A percentile compares a stretch with the other conserved stretches of the same genome.
phyloP scores from a whole-genome alignment of 2,329 filamentous ascomycete genomes.

The Talaromyces sp. region DNA sequence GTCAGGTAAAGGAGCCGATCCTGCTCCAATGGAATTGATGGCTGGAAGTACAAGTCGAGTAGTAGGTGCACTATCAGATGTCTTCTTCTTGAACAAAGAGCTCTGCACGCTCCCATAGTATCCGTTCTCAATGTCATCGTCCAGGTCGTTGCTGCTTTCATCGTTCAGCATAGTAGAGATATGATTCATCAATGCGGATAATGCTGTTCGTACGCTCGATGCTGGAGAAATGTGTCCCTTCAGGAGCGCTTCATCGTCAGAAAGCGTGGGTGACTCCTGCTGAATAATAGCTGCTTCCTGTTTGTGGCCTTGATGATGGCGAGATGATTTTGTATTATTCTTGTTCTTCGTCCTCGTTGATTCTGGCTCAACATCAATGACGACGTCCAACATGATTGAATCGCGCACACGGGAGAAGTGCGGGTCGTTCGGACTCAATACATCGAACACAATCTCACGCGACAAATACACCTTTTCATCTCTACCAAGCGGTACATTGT shows the following conservation, averaged over 20 bases:
- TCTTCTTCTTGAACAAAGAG: constrained; percentile 10
- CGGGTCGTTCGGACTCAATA: constrained; percentile 66
- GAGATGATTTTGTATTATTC: constrained; percentile 33
- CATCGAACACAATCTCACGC: constrained; percentile 70
- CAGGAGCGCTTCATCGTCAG: constrained; percentile 27
- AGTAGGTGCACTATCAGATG: constrained; percentile 22
- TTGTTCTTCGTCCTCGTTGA: constrained; percentile 15
- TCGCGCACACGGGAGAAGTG: constrained; percentile 80
- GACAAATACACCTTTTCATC: constrained; percentile 84
- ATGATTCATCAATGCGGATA: constrained; percentile 51
- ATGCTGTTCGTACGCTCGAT: constrained; percentile 40
- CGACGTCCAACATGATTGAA: constrained; percentile 68
- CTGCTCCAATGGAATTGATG: constrained; percentile 50
- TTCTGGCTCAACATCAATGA: constrained; percentile 58
- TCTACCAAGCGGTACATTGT: constrained; percentile 75
- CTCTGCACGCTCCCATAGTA: neutral
- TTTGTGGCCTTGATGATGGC: constrained; percentile 31
- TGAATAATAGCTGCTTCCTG: constrained; percentile 27
- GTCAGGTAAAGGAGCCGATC: constrained; percentile 68
- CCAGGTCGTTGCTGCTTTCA: neutral
- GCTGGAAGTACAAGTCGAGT: constrained; percentile 48
- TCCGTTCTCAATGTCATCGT: neutral
- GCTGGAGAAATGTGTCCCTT: constrained; percentile 29
- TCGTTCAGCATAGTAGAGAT: constrained; percentile 52
- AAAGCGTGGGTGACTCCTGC: constrained; percentile 24